phyloP scores from a whole-genome alignment of 306 rosid genomes.

The Datisca glomerata region DNA sequence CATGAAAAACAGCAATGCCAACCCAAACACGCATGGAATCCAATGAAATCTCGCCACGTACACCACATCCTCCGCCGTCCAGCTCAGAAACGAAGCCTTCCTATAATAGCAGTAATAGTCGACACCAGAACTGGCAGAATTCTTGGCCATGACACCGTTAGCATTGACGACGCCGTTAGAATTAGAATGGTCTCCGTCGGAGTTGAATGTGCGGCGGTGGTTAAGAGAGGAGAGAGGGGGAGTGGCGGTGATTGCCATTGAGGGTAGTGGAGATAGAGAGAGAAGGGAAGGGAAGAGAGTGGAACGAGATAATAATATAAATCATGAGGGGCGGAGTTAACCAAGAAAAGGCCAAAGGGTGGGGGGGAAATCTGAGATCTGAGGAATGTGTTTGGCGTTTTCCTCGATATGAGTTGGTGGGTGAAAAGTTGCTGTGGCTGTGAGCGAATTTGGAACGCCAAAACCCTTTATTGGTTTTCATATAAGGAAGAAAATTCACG shows the following conservation, averaged over 20 bases:
- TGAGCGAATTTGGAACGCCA: not conserved
- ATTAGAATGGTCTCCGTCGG: not conserved
- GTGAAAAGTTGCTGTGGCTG: not conserved
- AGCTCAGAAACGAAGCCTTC: slow-evolving; percentile 38
- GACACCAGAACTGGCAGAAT: not conserved
- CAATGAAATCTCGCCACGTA: slow-evolving; percentile 67
- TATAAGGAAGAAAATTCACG: no score
- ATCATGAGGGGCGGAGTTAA: slow-evolving; percentile 27
- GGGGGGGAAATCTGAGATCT: not conserved
- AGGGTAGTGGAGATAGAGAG: not conserved
- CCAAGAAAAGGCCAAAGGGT: slow-evolving; percentile 13
- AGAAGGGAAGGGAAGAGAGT: not conserved
- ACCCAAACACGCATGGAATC: slow-evolving; percentile 60
- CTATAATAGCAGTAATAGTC: not conserved
- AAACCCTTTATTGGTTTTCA: not conserved
- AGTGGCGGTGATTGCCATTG: slow-evolving; percentile 30
- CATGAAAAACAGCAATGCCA: slow-evolving; percentile 72
- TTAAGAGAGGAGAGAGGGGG: slow-evolving; percentile 10
- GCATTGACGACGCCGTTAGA: slow-evolving; percentile 5
- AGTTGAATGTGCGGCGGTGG: slow-evolving; percentile 1
- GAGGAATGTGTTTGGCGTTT: not conserved
- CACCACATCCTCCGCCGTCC: slow-evolving; percentile 45
- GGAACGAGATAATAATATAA: not conserved
- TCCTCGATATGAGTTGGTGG: not conserved
- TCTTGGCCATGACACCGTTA: slow-evolving; percentile 12